Conservation (phyloP, 2,329 filamentous ascomycete species). For the Monosporascus ibericus region DNA sequence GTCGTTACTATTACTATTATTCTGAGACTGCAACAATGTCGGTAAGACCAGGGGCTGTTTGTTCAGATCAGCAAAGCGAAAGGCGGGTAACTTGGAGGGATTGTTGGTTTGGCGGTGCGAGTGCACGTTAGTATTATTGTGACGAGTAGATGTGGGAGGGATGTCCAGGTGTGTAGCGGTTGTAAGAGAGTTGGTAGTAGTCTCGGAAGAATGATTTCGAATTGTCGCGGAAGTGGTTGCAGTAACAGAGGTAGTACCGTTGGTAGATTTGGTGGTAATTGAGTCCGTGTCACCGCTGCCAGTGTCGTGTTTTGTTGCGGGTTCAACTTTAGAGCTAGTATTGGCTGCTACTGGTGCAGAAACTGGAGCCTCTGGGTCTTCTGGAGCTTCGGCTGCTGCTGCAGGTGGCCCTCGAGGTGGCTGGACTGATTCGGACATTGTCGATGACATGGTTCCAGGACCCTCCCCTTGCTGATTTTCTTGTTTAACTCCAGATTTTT, state of each 20-base stretch:
- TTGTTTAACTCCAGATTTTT: background rate
- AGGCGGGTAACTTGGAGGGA: conserved; percentile 50
- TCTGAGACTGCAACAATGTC: conserved; percentile 26
- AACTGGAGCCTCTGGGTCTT: background rate
- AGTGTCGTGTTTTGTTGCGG: background rate
- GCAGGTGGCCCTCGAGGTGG: too few relatives aligned
- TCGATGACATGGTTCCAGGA: background rate
- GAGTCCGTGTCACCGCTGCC: background rate
- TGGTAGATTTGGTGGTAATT: background rate
- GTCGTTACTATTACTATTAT: conserved; percentile 6
- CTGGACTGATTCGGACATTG: background rate
- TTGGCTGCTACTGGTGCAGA: background rate
- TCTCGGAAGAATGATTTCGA: background rate
- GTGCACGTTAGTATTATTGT: conserved; percentile 26
- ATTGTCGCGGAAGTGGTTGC: background rate
- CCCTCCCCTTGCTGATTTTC: background rate
- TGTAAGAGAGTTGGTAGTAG: background rate
- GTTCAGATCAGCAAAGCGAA: conserved; percentile 45
- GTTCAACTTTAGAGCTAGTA: background rate
- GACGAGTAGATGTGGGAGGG: conserved; percentile 4
- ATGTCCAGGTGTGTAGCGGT: background rate
- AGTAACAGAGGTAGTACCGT: background rate
- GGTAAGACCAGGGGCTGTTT: conserved; percentile 30
- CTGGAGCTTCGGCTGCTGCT: too few relatives aligned
- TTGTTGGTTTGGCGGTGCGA: conserved; percentile 47